Evolutionary conservation across 768 basidiomycete species (phyloP).

Genomic region (Exidia glandulosa): DNA sequence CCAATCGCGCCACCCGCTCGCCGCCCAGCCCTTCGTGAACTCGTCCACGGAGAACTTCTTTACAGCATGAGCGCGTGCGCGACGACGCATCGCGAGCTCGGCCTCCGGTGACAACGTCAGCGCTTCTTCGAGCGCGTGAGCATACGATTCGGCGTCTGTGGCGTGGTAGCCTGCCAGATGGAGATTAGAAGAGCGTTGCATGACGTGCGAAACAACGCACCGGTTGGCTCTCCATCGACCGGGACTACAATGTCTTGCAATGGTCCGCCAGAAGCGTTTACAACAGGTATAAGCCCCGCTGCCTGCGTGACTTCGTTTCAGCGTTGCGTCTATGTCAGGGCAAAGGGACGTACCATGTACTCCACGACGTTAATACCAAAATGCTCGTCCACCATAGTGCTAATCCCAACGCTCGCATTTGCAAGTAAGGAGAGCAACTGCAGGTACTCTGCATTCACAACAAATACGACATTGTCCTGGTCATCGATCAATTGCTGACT

Average conservation of each 20-base stretch:
- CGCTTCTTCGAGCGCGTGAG: conserved; percentile 50
- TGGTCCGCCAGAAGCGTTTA: conserved; percentile 89
- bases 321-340: too few species aligned
- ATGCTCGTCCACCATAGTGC: conserved; percentile 97
- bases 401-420: conserved; percentile 70
- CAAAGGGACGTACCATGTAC: conserved; percentile 63
- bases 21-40: conserved; percentile 64
- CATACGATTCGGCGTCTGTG: conserved; percentile 49
- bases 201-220: too few species aligned
- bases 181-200: too few species aligned
- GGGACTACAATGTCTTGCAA: conserved; percentile 85
- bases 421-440: conserved; percentile 63
- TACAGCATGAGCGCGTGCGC: conserved; percentile 63
- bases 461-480: conserved; percentile 62
- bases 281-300: conserved; percentile 84
- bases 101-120: conserved; percentile 45
- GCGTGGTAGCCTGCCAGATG: conserved; percentile 92
- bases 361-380: conserved; percentile 98
- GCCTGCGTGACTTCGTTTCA: conserved; percentile 40
- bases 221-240: conserved; percentile 56
- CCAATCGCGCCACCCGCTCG: neutral
- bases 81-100: conserved; percentile 48
- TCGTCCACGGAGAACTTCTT: conserved; percentile 65
- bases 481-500: neutral
- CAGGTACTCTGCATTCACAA: conserved; percentile 73